phyloP scores from a whole-genome alignment of 2,329 filamentous ascomycete species.

The Hymenoscyphus repandus region DNA sequence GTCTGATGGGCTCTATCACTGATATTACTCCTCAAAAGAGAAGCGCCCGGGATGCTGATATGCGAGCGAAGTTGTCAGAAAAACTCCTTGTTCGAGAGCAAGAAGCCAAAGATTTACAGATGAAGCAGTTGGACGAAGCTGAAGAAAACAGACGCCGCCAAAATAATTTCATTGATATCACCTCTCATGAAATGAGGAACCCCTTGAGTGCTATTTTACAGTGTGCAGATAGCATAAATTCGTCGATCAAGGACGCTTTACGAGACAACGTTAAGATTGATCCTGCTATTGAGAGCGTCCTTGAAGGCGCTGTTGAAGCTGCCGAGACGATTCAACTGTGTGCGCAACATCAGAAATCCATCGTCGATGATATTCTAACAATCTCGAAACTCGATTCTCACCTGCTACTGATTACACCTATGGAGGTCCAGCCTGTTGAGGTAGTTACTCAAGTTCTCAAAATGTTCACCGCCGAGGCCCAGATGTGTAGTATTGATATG shows the following conservation, averaged over 20 bases:
- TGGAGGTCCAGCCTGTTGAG: constrained; percentile 61
- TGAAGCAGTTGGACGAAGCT: constrained; percentile 69
- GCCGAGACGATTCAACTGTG: constrained; percentile 75
- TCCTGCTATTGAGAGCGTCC: constrained; percentile 40
- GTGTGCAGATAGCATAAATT: constrained; percentile 66
- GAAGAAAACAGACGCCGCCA: constrained; percentile 70
- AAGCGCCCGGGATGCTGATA: constrained; percentile 76
- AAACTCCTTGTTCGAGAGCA: constrained; percentile 61
- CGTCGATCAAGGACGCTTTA: constrained; percentile 33
- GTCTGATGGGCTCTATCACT: constrained; percentile 73
- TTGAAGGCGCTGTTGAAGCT: constrained; percentile 59
- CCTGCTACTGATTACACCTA: constrained; percentile 62
- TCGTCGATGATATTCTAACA: constrained; percentile 58
- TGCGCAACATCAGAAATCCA: constrained; percentile 67
- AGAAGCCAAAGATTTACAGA: constrained; percentile 63
- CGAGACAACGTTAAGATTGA: constrained; percentile 28
- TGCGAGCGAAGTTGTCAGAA: constrained; percentile 69
- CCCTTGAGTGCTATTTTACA: constrained; percentile 65
- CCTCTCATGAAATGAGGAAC: constrained; percentile 70
- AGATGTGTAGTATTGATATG: constrained; percentile 60
- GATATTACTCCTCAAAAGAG: constrained; percentile 81
- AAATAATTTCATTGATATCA: constrained; percentile 69
- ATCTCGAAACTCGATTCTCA: constrained; percentile 68
- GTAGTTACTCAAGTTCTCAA: constrained; percentile 63
- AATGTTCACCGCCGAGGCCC: constrained; percentile 71